Evolutionary conservation across 2,329 filamentous ascomycete genomes (phyloP), one percentile per base, ranked within the genome.

Genomic region (Alternaria triticimaculans): DNA sequence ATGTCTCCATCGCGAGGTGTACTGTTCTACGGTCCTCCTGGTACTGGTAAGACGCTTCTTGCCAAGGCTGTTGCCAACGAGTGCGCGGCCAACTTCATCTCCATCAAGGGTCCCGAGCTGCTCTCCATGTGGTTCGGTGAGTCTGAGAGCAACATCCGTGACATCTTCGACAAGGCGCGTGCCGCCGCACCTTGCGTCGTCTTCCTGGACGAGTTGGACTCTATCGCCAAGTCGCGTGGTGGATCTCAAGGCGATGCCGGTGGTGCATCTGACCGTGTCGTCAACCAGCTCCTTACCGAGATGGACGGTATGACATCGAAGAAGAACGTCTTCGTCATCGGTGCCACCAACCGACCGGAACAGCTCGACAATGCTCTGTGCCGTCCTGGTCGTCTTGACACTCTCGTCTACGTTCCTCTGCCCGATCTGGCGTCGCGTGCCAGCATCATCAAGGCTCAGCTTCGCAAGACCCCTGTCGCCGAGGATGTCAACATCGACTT

Each of bases 111-210:
- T 66, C 96, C 96, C 62, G 96, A 99, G 82, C 87, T 99, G 77
- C 89, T 99, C 76, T 97, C 94, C 82, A 99, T 99, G 96, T 99
- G 96, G 96, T 99, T 99, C 80, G 96, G 96, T 90, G 96, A 99
- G 86, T 99, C 96, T 58, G 96, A 99, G 85, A 97, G 93, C 89
- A 99, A 99, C 85, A 98, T 99, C 71, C 93, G 96, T 80, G 96
- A 99, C 81, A 99, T 99, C 77, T 99, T 99, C 82, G 96, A 99
- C 89, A 99, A 98, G 89, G 96, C 96, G 70, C 93, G 96, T 80
- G 96, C 96, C 68, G 96, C 96, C 65, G 96, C 96, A 76, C 96
- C 96, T 84, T 99, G 96, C 76, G 93, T 99, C 67, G 96, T 99
- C 75, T 99, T 99, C 91, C 88, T 99, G 70, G 96, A 99, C 75